Conservation (phyloP, 1,139 yeast genomes). For the Suhomyces anneliseae region DNA sequence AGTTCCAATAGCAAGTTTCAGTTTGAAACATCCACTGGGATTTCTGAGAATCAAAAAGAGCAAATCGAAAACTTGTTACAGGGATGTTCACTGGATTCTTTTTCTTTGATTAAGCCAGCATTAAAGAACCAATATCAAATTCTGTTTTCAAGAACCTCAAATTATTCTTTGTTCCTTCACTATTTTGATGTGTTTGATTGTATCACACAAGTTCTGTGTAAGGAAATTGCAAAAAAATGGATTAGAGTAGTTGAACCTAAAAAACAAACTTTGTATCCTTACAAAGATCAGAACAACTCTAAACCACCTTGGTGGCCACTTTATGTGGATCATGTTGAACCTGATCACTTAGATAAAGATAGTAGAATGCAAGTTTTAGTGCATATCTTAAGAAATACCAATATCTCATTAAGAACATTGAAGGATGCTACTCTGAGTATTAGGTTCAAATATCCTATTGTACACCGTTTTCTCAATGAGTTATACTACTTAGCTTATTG, state of each 20-base stretch:
- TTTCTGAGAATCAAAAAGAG: slow-evolving; percentile 13
- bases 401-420: slow-evolving; percentile 25
- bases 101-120: slow-evolving; percentile 11
- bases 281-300: slow-evolving; percentile 48
- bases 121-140: slow-evolving; percentile 2
- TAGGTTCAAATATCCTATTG: slow-evolving; percentile 12
- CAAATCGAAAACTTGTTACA: slow-evolving; percentile 10
- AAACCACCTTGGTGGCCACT: slow-evolving; percentile 77
- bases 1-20: slow-evolving; percentile 1
- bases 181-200: slow-evolving; percentile 10
- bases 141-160: slow-evolving; percentile 1
- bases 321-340: slow-evolving; percentile 61
- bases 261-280: slow-evolving; percentile 66
- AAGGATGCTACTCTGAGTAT: slow-evolving; percentile 13
- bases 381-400: slow-evolving; percentile 35
- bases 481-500: slow-evolving; percentile 30
- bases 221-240: slow-evolving; percentile 66
- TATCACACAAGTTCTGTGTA: slow-evolving; percentile 56
- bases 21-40: slow-evolving; percentile 17
- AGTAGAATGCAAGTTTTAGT: slow-evolving; percentile 54
- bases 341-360: slow-evolving; percentile 65
- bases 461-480: slow-evolving; percentile 24
- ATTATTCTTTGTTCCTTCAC: slow-evolving; percentile 6
- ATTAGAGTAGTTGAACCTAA: slow-evolving; percentile 63
- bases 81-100: not conserved